Evolutionary conservation across 495 filamentous ascomycete genomes (phyloP), one percentile per base, ranked within the genome.

Genomic region (Aspergillus indologenus): DNA sequence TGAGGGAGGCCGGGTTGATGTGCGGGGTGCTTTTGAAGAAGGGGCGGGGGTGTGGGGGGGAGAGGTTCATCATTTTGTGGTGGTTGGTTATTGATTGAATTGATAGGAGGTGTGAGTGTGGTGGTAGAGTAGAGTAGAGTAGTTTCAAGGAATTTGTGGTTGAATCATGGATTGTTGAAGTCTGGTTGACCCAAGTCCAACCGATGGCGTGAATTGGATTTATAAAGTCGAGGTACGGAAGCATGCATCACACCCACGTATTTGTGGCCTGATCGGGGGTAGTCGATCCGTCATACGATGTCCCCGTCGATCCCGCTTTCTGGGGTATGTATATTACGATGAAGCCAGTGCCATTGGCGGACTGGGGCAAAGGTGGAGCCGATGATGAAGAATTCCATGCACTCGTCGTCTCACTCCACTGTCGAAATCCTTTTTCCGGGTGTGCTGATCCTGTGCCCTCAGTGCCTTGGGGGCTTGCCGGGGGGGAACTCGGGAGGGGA

Each of bases 241-340:
- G 20, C 19, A 14, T 19, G 45, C 9, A 47, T 47, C 18, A 21
- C 9, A 19, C 11, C 17, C 19, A 5, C 17, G 12, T 22, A 0
- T 11, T 5, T 48, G 12, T 50, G 47, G 47, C 47, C 23, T 50
- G 47, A 50, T 50, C 47, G 47, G 47, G 47, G 24, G 26, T n/a
- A 29, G 4, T 29, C 26, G 26, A 26, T 48, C 24, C 47, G 47
- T 50, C 47, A 50, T 50, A 50, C 47, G 47, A 50, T 50, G 8
- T 12, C n/a, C 21, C 23, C 26, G 47, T 24, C 47, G 47, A 50
- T 50, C 47, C 46, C 46, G 26, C 26, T 4, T 9, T 29, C 26
- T 29, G 26, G 26, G 26, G 26, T 29, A 29, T 29, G n/a, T n/a
- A n/a, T n/a, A n/a, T n/a, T n/a, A n/a, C n/a, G n/a, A n/a, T n/a